Conservation (phyloP, 768 basidiomycete genomes). For the Tephrocybe sp. region DNA sequence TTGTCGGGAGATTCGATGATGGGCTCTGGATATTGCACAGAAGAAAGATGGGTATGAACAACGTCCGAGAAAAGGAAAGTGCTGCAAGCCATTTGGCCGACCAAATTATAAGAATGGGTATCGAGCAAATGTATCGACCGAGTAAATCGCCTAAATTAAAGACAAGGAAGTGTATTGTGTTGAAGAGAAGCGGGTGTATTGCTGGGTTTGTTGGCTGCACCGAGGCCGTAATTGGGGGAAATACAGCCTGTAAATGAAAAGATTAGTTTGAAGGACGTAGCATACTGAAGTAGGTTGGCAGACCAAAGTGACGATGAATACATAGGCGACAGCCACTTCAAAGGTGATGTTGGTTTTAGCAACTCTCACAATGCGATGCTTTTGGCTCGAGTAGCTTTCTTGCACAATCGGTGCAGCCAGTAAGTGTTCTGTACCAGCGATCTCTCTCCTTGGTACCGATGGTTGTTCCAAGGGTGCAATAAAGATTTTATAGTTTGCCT, state of each 20-base stretch:
- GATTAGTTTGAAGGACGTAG: background rate
- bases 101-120: conserved; percentile 70
- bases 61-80: conserved; percentile 66
- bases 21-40: conserved; percentile 78
- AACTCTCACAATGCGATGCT: conserved; percentile 47
- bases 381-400: conserved; percentile 27
- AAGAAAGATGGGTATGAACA: conserved; percentile 86
- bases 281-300: conserved; percentile 23
- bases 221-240: conserved; percentile 81
- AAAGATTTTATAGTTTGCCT: conserved; percentile 58
- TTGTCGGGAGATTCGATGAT: conserved; percentile 23
- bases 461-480: conserved; percentile 46
- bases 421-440: conserved; percentile 32
- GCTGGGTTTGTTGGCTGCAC: conserved; percentile 63
- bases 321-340: conserved; percentile 72
- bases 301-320: conserved; percentile 81
- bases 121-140: conserved; percentile 68
- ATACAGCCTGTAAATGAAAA: conserved; percentile 68
- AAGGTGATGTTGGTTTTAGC: conserved; percentile 66
- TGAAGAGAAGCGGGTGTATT: conserved; percentile 83
- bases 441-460: conserved; percentile 20
- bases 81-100: conserved; percentile 59
- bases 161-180: conserved; percentile 70
- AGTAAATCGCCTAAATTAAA: conserved; percentile 75
- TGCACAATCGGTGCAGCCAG: conserved; percentile 32